Conservation (phyloP, 495 filamentous ascomycete genomes). For the Xylaria sp. region DNA sequence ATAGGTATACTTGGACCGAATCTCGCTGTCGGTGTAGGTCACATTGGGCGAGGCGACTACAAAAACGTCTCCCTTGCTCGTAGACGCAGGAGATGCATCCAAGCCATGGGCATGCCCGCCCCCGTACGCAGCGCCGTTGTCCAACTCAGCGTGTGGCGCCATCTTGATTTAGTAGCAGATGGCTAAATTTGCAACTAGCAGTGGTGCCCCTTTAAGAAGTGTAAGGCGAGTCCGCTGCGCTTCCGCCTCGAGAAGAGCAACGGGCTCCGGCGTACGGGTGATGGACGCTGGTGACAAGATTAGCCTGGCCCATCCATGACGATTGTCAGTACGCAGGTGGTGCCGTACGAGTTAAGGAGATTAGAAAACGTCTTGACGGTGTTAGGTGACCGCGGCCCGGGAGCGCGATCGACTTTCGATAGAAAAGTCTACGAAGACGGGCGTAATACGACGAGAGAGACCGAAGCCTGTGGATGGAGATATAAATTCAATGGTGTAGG, state of each 20-base stretch:
- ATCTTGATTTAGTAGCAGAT: slow-evolving; percentile 58
- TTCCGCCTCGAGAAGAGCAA: slow-evolving; percentile 88
- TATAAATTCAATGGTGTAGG: background rate
- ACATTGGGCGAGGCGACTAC: slow-evolving; percentile 92
- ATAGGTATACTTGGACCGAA: slow-evolving; percentile 95
- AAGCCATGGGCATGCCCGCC: slow-evolving; percentile 53
- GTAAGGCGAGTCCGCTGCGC: slow-evolving; percentile 79
- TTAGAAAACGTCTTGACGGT: slow-evolving; percentile 90
- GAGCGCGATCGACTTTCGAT: slow-evolving; percentile 58
- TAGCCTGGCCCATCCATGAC: slow-evolving; percentile 22
- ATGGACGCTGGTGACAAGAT: slow-evolving; percentile 69
- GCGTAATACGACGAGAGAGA: background rate
- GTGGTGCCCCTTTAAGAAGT: slow-evolving; percentile 61
- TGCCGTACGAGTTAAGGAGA: slow-evolving; percentile 81
- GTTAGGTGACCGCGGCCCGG: slow-evolving; percentile 60
- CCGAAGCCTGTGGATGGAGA: background rate
- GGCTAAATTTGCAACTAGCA: slow-evolving; percentile 39
- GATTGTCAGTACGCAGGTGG: slow-evolving; percentile 16
- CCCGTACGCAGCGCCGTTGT: slow-evolving; percentile 76
- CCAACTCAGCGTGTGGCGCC: slow-evolving; percentile 91
- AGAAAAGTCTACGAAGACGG: slow-evolving; percentile 18
- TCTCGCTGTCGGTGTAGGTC: slow-evolving; percentile 83
- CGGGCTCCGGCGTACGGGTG: slow-evolving; percentile 97
- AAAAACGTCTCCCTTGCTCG: slow-evolving; percentile 65
- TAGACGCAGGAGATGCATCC: slow-evolving; percentile 45